Base-by-base conservation (phyloP, 371 early-diverging fungal species). In the Apophysomyces ossiformis region DNA sequence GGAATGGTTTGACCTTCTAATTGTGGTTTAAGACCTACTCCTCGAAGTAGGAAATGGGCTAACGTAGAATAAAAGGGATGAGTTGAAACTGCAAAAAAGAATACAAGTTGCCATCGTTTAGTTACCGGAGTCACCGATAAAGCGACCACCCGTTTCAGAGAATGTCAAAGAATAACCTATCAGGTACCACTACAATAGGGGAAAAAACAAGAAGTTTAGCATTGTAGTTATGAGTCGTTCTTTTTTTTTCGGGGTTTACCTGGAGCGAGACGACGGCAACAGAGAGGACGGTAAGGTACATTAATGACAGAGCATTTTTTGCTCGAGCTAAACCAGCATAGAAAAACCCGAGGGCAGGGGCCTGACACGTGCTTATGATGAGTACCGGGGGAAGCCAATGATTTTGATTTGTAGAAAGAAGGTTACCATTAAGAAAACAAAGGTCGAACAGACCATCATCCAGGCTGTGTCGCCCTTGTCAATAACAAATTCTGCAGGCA, bases 111-210 rank as follows among this genome's bases (percentile, higher is more conserved):
- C 26, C 32, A 46, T 61, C 16, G 36, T 39, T 58, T 58, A 41
- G 32, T 83, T 85, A 66, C 81, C 73, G 15, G 93, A 75, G 78
- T 93, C 87, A 38, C 96, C 96, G 59, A 94, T 92, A 67, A 94
- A 93, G 26, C 64, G 75, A 13, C 83, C 79, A 7, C 91, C 87
- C 7, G 91, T 86, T 60, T 86, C 73, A 1, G 91, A 90, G 72
- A 96, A 89, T 0, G 92, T 85, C n/a, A 95, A 76, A 5, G 92
- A 92, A 75, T 87, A 96, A 5, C 95, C 96, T 77, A 89, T 93
- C 18, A 93, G 63, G 58, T 92, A 89, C 96, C 96, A 96, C 82
- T 83, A 69, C 18, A 46, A 58, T 35, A 44, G 36, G 58, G 37
- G 18, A 57, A 36, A 8, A 57, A 18, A 26, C 9, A 44, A 26